Conservation (phyloP, 441 rosid species). For the Adansonia grandidieri region DNA sequence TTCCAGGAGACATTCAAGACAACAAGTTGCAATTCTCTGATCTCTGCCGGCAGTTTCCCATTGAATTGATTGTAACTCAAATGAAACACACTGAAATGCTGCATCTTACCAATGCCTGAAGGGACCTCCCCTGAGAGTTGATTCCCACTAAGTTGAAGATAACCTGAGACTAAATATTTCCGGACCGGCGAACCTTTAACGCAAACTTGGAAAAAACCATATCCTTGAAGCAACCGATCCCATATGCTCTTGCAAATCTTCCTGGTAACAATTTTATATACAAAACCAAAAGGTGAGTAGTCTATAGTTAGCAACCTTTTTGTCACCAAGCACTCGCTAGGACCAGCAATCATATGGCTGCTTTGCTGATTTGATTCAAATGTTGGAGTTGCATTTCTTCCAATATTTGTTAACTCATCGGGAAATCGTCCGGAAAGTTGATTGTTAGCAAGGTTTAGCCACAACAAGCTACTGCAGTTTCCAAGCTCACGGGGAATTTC, state of each 20-base stretch:
- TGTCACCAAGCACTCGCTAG: slow-evolving; percentile 76
- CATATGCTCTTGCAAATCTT: slow-evolving; percentile 72
- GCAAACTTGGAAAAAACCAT: slow-evolving; percentile 63
- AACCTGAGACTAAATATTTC: slow-evolving; percentile 31
- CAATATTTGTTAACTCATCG: slow-evolving; percentile 58
- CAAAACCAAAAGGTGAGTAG: slow-evolving; percentile 77
- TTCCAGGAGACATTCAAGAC: slow-evolving; percentile 70
- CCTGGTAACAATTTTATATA: slow-evolving; percentile 55
- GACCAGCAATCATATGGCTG: slow-evolving; percentile 47
- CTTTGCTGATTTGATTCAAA: slow-evolving; percentile 51
- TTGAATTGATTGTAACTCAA: slow-evolving; percentile 58
- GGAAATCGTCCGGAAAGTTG: slow-evolving; percentile 65
- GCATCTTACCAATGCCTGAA: slow-evolving; percentile 58
- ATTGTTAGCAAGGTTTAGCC: slow-evolving; percentile 85
- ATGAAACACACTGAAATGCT: slow-evolving; percentile 63
- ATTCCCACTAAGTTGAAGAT: background rate
- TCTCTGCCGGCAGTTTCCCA: slow-evolving; percentile 61
- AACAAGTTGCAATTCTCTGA: slow-evolving; percentile 61
- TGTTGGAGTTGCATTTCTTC: slow-evolving; percentile 52
- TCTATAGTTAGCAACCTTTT: slow-evolving; percentile 83
- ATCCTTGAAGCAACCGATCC: slow-evolving; percentile 69
- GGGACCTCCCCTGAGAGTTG: slow-evolving; percentile 34
- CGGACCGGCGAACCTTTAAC: slow-evolving; percentile 39
- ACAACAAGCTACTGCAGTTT: slow-evolving; percentile 71
- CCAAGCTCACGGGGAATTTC: slow-evolving; percentile 73